Evolutionary conservation across 2,329 filamentous ascomycete species (phyloP).

Genomic region (Fusarium multiceps): DNA sequence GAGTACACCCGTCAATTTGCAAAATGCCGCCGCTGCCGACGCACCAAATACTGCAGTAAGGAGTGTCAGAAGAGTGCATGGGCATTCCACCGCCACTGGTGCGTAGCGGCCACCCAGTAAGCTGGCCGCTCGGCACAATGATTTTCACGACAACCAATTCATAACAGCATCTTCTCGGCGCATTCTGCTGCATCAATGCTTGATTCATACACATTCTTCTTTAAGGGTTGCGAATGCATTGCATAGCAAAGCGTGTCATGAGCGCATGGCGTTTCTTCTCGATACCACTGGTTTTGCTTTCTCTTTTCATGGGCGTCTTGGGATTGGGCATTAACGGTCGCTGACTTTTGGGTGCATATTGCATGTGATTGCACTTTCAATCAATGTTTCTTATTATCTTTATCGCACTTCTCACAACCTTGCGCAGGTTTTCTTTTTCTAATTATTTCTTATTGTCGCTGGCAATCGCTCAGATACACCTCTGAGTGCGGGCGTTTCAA

Average conservation of each 20-base stretch:
- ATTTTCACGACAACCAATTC: slow-evolving; percentile 35
- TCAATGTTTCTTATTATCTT: slow-evolving; percentile 31
- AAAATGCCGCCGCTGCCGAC: slow-evolving; percentile 93
- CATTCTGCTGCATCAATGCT: slow-evolving; percentile 44
- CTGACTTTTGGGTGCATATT: slow-evolving; percentile 40
- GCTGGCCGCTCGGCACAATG: slow-evolving; percentile 16
- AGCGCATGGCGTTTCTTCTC: slow-evolving; percentile 56
- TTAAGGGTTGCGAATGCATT: slow-evolving; percentile 53
- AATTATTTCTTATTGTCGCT: slow-evolving; percentile 38
- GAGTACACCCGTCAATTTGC: slow-evolving; percentile 96
- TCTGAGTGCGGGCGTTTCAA: slow-evolving; percentile 2
- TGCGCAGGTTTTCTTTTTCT: slow-evolving; percentile 36
- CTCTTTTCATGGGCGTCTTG: slow-evolving; percentile 44
- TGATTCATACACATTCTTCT: slow-evolving; percentile 48
- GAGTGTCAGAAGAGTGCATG: slow-evolving; percentile 99
- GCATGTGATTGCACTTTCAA: slow-evolving; percentile 35
- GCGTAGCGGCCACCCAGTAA: slow-evolving; percentile 76
- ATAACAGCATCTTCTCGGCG: slow-evolving; percentile 44
- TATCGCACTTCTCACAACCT: slow-evolving; percentile 24
- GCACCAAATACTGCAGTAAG: slow-evolving; percentile 99
- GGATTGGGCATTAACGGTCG: slow-evolving; percentile 44
- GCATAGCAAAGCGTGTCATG: slow-evolving; percentile 56
- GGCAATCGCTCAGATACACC: slow-evolving; percentile 7
- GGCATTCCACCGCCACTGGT: slow-evolving; percentile 99
- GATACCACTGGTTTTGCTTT: slow-evolving; percentile 56